These are phyloP conservation scores for Niebla homalea DNA, from an alignment of 495 filamentous ascomycete species.

Conservation along the genomic window DNA sequence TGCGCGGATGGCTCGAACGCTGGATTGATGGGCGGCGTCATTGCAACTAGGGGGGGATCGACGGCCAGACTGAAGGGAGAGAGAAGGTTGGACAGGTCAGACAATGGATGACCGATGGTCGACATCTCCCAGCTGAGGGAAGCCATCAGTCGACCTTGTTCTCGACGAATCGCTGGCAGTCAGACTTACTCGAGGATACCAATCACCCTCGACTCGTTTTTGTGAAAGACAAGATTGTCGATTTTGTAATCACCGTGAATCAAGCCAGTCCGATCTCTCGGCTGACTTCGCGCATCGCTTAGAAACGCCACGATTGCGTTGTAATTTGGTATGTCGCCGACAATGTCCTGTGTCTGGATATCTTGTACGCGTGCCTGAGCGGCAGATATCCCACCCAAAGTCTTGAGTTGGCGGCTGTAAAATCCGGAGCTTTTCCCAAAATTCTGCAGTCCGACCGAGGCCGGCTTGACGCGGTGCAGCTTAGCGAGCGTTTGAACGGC, in stretches of 20 bases:
- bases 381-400: slow-evolving; percentile 61
- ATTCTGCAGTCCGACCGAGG: slow-evolving; percentile 46
- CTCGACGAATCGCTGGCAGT: background rate
- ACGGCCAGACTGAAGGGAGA: slow-evolving; percentile 42
- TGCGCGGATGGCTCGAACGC: slow-evolving; percentile 12
- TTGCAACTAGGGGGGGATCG: slow-evolving; percentile 4
- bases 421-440: slow-evolving; percentile 70
- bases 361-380: slow-evolving; percentile 66
- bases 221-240: slow-evolving; percentile 90
- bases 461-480: slow-evolving; percentile 63
- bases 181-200: slow-evolving; percentile 69
- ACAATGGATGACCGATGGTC: slow-evolving; percentile 85
- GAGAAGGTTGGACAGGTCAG: slow-evolving; percentile 69
- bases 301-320: slow-evolving; percentile 73
- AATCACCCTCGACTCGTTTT: slow-evolving; percentile 76
- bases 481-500: slow-evolving; percentile 74
- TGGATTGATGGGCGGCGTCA: slow-evolving; percentile 9
- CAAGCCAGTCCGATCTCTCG: slow-evolving; percentile 60
- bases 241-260: slow-evolving; percentile 98
- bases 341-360: slow-evolving; percentile 56
- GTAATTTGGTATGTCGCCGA: slow-evolving; percentile 74
- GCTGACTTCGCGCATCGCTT: slow-evolving; percentile 48
- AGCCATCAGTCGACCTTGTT: background rate
- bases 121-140: slow-evolving; percentile 76
- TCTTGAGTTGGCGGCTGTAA: slow-evolving; percentile 76